Evolutionary conservation across 1,139 yeast genomes (phyloP), one percentile per base, ranked within the genome.

Genomic region (Yamadazyma spencermartinsiae): DNA sequence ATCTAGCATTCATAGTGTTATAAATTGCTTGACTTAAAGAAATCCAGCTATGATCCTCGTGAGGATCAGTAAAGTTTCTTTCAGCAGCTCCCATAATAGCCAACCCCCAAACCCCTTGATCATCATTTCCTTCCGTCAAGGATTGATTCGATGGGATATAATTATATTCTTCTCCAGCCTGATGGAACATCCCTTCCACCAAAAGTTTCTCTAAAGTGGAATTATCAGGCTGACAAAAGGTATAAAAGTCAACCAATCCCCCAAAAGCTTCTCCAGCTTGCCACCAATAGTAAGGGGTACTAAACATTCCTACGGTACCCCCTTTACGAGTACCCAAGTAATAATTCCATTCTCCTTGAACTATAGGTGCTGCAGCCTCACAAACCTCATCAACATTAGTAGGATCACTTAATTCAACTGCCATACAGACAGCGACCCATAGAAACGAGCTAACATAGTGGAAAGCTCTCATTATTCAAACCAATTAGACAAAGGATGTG

Each of bases 21-120:
- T 80, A 86, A 25, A 83, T 82, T 8, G 88, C 90, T 60, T 83
- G 87, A 1, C 89, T 79, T 49, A 85, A 66, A 24, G 78, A 71
- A 25, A 82, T 67, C 94, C 95, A 86, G 41, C 79, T 65, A 38
- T 82, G 82, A 33, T 65, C 58, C 4, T 57, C 59, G 1, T 51
- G 50, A 3, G 79, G 76, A 37, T 72, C 65, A 4, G 82, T 69
- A 49, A 80, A 77, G 53, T 78, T 79, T 48, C 82, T 65, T 53
- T 80, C 85, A 2, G 74, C 82, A 1, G 86, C 86, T 41, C 68
- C 74, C 74, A 80, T 70, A 24, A 76, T 66, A 2, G 83, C 70
- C 50, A 80, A 52, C 3, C 83, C 85, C 86, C 86, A 80, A 35
- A 80, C 79, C 43, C 84, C 84, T 63, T 80, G 86, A 61, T 80